phyloP scores from a whole-genome alignment of 805 yeast genomes.

The Kazachstania viticola region DNA sequence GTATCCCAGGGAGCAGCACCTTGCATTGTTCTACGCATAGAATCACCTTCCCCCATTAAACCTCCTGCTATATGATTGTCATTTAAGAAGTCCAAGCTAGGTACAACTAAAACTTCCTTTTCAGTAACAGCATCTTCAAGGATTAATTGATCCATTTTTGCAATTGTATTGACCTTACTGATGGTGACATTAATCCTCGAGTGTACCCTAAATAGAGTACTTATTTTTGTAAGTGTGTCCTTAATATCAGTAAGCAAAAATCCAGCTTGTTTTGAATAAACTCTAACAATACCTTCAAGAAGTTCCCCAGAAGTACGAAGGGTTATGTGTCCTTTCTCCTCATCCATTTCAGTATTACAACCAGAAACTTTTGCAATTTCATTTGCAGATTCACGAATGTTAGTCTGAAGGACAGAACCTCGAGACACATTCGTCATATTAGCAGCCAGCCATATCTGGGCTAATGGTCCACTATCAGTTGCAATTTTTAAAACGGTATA shows the following conservation, averaged over 20 bases:
- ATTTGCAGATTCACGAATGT: slow-evolving; percentile 52
- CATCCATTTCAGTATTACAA: slow-evolving; percentile 8
- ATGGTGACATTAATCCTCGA: slow-evolving; percentile 43
- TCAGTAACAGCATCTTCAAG: slow-evolving; percentile 73
- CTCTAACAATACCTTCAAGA: slow-evolving; percentile 74
- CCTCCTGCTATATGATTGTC: slow-evolving; percentile 9
- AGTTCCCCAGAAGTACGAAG: slow-evolving; percentile 77
- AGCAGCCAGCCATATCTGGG: slow-evolving; percentile 88
- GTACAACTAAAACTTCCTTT: slow-evolving; percentile 59
- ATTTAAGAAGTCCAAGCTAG: slow-evolving; percentile 34
- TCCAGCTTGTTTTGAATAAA: slow-evolving; percentile 76
- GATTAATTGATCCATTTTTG: slow-evolving; percentile 47
- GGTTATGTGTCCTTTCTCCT: slow-evolving; percentile 48
- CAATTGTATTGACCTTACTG: slow-evolving; percentile 46
- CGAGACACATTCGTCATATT: slow-evolving; percentile 37
- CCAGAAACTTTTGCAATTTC: slow-evolving; percentile 45
- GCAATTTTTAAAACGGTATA: slow-evolving; percentile 10
- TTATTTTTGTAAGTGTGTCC: slow-evolving; percentile 61
- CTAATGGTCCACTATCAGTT: slow-evolving; percentile 71
- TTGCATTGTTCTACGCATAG: slow-evolving; percentile 20
- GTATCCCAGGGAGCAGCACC: slow-evolving; percentile 26
- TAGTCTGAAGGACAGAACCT: slow-evolving; percentile 56
- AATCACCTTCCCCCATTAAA: slow-evolving; percentile 10
- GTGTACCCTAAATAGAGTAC: slow-evolving; percentile 46
- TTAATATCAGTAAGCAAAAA: slow-evolving; percentile 74